Evolutionary conservation across 768 basidiomycete genomes (phyloP).

Genomic region (Xanthoconium purpureum): DNA sequence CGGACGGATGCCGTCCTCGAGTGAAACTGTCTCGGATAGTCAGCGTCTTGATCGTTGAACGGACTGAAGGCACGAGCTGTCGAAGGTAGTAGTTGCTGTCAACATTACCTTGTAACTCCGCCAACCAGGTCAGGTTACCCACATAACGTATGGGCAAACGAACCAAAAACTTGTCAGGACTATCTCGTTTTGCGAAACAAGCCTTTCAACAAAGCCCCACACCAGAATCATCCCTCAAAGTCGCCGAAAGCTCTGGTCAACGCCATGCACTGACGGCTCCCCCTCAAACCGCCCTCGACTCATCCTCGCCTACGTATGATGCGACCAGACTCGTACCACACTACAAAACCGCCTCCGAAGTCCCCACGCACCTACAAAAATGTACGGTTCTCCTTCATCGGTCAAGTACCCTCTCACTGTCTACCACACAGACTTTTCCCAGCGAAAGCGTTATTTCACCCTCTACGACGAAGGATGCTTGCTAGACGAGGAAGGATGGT

Average conservation of each 20-base stretch:
- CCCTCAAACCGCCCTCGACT: slow-evolving; percentile 28
- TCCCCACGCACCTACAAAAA: slow-evolving; percentile 78
- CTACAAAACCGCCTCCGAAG: slow-evolving; percentile 60
- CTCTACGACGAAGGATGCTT: slow-evolving; percentile 79
- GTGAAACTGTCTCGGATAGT: background rate
- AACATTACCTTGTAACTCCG: slow-evolving; percentile 5
- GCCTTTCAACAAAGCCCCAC: slow-evolving; percentile 30
- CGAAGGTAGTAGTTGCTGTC: background rate
- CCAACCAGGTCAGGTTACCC: background rate
- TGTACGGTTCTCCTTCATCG: slow-evolving; percentile 44
- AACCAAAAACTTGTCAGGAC: slow-evolving; percentile 38
- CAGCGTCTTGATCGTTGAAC: background rate
- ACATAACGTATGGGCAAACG: slow-evolving; percentile 38
- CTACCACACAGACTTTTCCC: slow-evolving; percentile 69
- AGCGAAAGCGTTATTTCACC: slow-evolving; percentile 80
- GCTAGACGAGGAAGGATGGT: slow-evolving; percentile 97
- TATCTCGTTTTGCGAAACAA: slow-evolving; percentile 43
- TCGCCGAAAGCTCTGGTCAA: background rate
- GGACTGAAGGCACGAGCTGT: background rate
- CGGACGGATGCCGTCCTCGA: background rate
- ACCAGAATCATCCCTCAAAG: slow-evolving; percentile 4
- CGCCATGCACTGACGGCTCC: background rate
- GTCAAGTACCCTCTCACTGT: background rate
- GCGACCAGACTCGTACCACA: slow-evolving; percentile 72
- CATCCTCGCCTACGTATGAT: slow-evolving; percentile 49